Conservation (phyloP, 1,284 basidiomycete genomes). For the Cystobasidium pallidum region DNA sequence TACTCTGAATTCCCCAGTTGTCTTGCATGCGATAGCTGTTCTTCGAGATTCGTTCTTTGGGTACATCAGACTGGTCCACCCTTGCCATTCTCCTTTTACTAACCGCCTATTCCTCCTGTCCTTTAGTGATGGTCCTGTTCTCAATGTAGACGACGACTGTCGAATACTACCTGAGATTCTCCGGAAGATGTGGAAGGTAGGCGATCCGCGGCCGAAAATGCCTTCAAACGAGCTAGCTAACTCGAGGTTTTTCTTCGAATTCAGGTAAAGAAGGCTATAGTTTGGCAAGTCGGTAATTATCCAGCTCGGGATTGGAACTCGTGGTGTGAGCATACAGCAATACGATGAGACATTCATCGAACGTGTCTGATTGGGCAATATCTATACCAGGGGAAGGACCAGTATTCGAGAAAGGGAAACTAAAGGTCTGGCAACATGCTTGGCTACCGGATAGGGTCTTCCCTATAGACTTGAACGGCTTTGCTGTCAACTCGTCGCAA, state of each 20-base stretch:
- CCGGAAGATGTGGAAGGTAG: conserved; percentile 44
- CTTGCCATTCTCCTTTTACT: neutral
- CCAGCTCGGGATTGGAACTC: conserved; percentile 29
- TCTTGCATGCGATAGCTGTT: conserved; percentile 36
- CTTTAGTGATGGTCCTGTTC: conserved; percentile 32
- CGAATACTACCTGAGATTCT: conserved; percentile 40
- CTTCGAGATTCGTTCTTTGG: conserved; percentile 42
- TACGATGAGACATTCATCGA: too few species aligned
- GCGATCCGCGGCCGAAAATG: neutral
- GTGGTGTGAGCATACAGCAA: conserved; percentile 43
- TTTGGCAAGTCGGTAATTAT: conserved; percentile 42
- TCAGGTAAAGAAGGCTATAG: conserved; percentile 35
- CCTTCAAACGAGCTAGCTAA: neutral
- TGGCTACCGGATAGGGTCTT: conserved; percentile 43
- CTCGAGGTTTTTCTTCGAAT: neutral
- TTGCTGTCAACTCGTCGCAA: conserved; percentile 41
- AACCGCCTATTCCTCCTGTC: neutral
- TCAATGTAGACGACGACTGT: conserved; percentile 38
- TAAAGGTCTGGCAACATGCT: conserved; percentile 33
- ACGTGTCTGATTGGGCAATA: neutral
- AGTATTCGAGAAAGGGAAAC: conserved; percentile 41
- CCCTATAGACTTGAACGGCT: conserved; percentile 43
- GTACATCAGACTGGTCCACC: neutral
- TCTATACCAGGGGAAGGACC: conserved; percentile 40
- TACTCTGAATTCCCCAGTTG: conserved; percentile 2